These are phyloP conservation scores for Cryptosporidium tyzzeri DNA, from an alignment of 169 alveolate genomes.

Conservation along the genomic window DNA sequence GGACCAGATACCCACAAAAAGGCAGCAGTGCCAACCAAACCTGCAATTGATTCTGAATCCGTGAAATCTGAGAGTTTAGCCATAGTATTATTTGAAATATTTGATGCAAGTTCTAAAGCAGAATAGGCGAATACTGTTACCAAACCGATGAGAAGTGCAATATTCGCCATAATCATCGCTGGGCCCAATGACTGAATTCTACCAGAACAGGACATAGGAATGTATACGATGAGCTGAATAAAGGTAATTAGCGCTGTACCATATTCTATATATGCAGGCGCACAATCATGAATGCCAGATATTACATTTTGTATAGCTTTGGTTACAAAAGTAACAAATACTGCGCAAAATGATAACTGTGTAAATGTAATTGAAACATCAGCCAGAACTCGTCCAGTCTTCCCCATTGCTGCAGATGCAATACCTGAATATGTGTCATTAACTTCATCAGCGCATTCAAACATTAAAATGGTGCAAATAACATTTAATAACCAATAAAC, in stretches of 20 bases:
- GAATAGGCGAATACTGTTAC: constrained; percentile 46
- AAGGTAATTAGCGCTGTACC: constrained; percentile 67
- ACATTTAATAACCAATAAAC: constrained; percentile 58
- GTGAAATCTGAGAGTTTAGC: constrained; percentile 5
- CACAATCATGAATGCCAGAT: constrained; percentile 41
- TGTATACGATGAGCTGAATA: constrained; percentile 32
- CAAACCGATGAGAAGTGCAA: constrained; percentile 24
- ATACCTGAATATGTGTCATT: constrained; percentile 65
- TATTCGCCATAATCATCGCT: constrained; percentile 51
- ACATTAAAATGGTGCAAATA: constrained; percentile 47
- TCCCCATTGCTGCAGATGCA: constrained; percentile 56
- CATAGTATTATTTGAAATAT: constrained; percentile 9
- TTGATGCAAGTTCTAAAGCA: not conserved
- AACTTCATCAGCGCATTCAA: constrained; percentile 60
- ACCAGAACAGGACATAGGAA: constrained; percentile 57
- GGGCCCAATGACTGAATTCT: constrained; percentile 68
- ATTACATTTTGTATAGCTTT: constrained; percentile 67
- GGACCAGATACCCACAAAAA: constrained; percentile 74
- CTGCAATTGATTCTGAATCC: constrained; percentile 46
- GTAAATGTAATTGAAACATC: constrained; percentile 40
- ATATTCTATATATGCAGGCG: constrained; percentile 42
- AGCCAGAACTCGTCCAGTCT: constrained; percentile 32
- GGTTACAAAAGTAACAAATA: constrained; percentile 63
- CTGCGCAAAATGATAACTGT: constrained; percentile 47
- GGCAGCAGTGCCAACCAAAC: constrained; percentile 50